Evolutionary conservation across 768 basidiomycete species (phyloP), one percentile per base, ranked within the genome.

Genomic region (Saitozyma sp.): DNA sequence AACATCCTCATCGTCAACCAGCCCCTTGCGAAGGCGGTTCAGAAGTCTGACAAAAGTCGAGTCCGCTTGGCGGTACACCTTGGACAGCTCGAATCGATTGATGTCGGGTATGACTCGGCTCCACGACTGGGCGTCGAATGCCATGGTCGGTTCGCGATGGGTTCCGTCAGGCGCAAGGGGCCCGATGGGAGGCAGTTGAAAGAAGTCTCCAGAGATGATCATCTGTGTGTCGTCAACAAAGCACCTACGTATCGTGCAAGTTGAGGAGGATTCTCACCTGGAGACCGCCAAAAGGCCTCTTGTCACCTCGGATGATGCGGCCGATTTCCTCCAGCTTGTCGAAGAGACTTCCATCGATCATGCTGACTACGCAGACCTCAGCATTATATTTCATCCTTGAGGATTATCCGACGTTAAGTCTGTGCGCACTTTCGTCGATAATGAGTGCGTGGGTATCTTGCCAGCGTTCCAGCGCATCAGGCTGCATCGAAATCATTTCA

Each of bases 201-300:
- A 79, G 68, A 80, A 82, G 59, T 82, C 81, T 49, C 81, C 81
- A 5, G 73, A 79, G 9, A 81, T 63, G 61, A 81, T 76, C 19
- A 61, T 43, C 59, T 61, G 51, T 2, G 13, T 6, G 3, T 14
- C 17, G 37, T 19, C n/a, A 14, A 43, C 10, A n/a, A 29, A 29
- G 29, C 16, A 46, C 51, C 49, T 16, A 58, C 9, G 1, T 4
- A 1, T 39, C 38, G 6, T 19, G 40, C 45, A 9, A 4, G 29
- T 29, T 5, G 6, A 49, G 19, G n/a, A 20, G n/a, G 13, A 13
- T 1, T 14, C 58, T 20, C 8, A 75, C 62, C 56, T 77, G 76
- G 0, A 79, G 57, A 1, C 79, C 79, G 45, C 81, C 81, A 62
- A 82, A 82, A 0, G 80, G 77, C n/a, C 45, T 52, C 3, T 49